These are phyloP conservation scores for Nicotiana undulata DNA, from an alignment of 257 asterid species.

Conservation along the genomic window DNA sequence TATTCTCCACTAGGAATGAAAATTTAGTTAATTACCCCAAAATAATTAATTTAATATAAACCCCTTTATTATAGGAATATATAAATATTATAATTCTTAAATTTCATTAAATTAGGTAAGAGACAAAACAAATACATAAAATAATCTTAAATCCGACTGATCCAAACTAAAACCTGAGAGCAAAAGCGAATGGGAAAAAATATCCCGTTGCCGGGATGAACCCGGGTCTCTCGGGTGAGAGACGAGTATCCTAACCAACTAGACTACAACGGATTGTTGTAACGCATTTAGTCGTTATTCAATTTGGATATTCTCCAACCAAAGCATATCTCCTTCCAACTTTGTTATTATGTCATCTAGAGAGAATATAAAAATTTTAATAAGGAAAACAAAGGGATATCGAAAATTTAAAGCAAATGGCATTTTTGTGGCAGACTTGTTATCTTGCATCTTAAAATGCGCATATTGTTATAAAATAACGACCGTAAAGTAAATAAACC, in stretches of 20 bases:
- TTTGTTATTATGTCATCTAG: neutral
- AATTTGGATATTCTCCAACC: neutral
- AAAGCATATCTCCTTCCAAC: neutral
- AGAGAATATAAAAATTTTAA: neutral
- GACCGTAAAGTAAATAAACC: no score
- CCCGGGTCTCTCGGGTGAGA: conserved; percentile 98
- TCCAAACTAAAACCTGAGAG: no score
- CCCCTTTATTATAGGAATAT: no score
- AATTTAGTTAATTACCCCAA: no score
- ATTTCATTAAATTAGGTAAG: no score
- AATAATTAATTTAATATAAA: no score
- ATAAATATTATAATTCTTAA: no score
- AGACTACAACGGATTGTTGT: conserved; percentile 79
- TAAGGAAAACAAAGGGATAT: neutral
- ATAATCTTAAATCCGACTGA: no score
- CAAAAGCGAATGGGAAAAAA: no score
- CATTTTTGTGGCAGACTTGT: neutral
- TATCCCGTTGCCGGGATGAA: conserved; percentile 90
- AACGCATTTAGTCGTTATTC: rapidly evolving
- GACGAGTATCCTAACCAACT: conserved; percentile 97
- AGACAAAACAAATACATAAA: no score
- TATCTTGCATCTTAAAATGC: neutral
- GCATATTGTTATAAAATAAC: no score
- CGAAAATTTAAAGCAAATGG: neutral
- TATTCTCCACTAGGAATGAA: no score